Percentiles rank a stretch among this genome's conserved stretches.
These are phyloP conservation scores for Nannochloropsis oceanica DNA, from an alignment of 108 stramenopile species.

Conservation along the genomic window DNA sequence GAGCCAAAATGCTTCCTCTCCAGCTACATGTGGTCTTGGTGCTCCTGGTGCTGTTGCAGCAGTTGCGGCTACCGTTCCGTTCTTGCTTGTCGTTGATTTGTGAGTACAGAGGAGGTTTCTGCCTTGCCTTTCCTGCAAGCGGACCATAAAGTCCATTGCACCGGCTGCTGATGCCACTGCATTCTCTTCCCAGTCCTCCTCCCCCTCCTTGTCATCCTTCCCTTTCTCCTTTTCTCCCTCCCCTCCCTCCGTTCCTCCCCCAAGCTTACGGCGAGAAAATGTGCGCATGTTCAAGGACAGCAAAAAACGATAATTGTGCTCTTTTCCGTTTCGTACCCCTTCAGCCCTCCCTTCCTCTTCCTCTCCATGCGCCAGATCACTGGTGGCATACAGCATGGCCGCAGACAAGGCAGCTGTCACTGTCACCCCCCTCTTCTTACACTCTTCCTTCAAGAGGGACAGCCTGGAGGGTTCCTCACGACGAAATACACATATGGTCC, in stretches of 20 bases:
- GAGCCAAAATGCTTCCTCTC: not conserved
- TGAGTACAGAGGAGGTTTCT: not conserved
- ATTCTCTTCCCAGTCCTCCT: constrained; percentile 8
- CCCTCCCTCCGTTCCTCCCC: not conserved
- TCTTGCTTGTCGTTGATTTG: not conserved
- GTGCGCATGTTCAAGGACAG: constrained; percentile 16
- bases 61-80: not conserved
- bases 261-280: not conserved
- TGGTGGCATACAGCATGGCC: constrained; percentile 19
- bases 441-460: not conserved
- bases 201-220: not conserved
- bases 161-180: constrained; percentile 27
- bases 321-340: not conserved
- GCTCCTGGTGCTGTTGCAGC: not conserved
- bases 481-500: not conserved
- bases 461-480: not conserved
- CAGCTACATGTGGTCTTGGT: not conserved
- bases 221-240: not conserved
- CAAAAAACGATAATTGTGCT: constrained; percentile 14
- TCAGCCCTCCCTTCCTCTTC: not conserved
- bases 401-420: constrained; percentile 19
- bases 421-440: constrained; percentile 5
- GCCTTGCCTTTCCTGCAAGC: constrained; percentile 2
- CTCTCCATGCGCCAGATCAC: constrained; percentile 18
- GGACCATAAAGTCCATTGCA: constrained; percentile 20